Conservation (phyloP, 805 yeast species). For the Cyberlindnera mrakii region DNA sequence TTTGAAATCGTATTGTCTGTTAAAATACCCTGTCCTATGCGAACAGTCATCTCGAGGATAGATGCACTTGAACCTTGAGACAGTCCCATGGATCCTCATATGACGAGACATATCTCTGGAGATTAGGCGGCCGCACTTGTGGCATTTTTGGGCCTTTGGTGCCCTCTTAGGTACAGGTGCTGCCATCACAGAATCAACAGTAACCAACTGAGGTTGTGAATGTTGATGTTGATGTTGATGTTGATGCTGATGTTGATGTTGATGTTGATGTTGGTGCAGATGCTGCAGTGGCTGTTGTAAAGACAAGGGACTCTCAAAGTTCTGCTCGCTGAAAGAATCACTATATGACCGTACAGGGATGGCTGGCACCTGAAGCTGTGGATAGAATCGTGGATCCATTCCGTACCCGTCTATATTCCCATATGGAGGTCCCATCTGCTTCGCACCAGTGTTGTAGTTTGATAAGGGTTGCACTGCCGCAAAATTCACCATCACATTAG, state of each 20-base stretch:
- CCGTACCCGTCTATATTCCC: too few relatives aligned
- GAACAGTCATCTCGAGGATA: constrained; percentile 50
- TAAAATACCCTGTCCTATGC: constrained; percentile 57
- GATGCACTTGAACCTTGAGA: constrained; percentile 51
- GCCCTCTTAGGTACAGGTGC: not conserved
- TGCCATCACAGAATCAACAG: too few relatives aligned
- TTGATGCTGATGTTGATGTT: not conserved
- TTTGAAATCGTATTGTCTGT: constrained; percentile 63
- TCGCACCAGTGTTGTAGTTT: too few relatives aligned
- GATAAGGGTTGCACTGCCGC: too few relatives aligned
- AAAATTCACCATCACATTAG: too few relatives aligned
- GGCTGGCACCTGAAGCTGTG: too few relatives aligned
- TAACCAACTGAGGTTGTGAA: not conserved
- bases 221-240: not conserved
- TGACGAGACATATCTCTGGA: constrained; percentile 59
- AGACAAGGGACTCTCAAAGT: too few relatives aligned
- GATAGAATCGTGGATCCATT: too few relatives aligned
- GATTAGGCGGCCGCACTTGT: constrained; percentile 46
- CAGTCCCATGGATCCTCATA: constrained; percentile 53
- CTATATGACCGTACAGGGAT: too few relatives aligned
- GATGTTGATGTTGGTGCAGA: not conserved
- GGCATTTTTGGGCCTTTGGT: constrained; percentile 31
- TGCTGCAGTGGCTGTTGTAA: constrained; percentile 1
- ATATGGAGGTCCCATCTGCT: too few relatives aligned
- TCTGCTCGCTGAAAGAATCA: too few relatives aligned